Evolutionary conservation across 2,329 filamentous ascomycete genomes (phyloP).

Genomic region (Laburnicola sp.): DNA sequence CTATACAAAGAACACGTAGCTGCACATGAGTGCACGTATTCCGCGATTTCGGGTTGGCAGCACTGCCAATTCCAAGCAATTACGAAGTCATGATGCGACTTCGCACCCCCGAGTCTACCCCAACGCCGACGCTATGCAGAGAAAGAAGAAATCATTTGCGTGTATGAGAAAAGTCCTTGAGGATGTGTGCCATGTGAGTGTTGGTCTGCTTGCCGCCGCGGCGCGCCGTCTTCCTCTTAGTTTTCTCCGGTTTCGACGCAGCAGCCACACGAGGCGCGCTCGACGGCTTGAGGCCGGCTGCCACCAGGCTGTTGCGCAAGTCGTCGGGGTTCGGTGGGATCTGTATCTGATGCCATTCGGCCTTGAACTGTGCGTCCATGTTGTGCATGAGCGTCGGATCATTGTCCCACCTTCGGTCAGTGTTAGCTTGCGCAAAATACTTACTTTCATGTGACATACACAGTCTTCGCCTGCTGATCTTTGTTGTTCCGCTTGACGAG

Average conservation of each 20-base stretch:
- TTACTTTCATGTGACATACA: conserved; percentile 45
- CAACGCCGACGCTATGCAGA: conserved; percentile 41
- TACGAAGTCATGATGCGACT: background rate
- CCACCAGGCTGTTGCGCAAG: conserved; percentile 74
- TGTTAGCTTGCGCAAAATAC: conserved; percentile 7
- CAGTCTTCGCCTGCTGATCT: conserved; percentile 79
- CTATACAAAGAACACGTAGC: too few species aligned
- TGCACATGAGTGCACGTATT: too few species aligned
- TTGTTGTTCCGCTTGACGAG: conserved; percentile 90
- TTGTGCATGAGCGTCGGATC: conserved; percentile 74
- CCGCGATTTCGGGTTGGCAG: conserved; percentile 41
- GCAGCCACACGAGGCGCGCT: conserved; percentile 72
- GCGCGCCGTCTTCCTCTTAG: conserved; percentile 75
- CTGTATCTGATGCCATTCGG: conserved; percentile 79
- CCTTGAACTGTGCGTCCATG: conserved; percentile 81
- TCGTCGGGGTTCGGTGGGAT: conserved; percentile 72
- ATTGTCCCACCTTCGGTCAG: conserved; percentile 67
- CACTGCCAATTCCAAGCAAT: conserved; percentile 24
- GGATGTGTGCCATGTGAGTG: conserved; percentile 78
- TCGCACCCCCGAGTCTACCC: background rate
- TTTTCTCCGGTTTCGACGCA: conserved; percentile 62
- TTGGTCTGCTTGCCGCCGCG: conserved; percentile 82
- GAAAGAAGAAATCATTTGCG: conserved; percentile 35
- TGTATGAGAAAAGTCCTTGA: conserved; percentile 70
- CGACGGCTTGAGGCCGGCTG: conserved; percentile 79